phyloP scores from a whole-genome alignment of 2,329 filamentous ascomycete genomes.

The Calycina marina region DNA sequence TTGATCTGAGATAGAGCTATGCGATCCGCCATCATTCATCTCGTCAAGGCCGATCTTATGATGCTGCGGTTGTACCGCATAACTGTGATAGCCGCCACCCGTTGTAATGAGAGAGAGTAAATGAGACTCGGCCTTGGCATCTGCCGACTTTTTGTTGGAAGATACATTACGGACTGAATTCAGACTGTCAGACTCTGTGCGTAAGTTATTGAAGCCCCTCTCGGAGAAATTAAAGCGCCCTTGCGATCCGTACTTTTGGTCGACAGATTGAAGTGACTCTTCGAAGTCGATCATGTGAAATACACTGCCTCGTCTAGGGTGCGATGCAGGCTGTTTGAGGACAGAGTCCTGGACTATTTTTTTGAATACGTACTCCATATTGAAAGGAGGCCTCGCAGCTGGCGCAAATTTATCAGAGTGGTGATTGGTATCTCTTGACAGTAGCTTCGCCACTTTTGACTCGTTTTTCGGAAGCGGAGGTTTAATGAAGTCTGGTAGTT shows the following conservation, averaged over 20 bases:
- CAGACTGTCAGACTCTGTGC: conserved; percentile 6
- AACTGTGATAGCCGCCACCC: conserved; percentile 18
- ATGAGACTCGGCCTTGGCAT: conserved; percentile 4
- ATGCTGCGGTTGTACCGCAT: conserved; percentile 8
- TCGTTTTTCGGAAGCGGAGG: too few relatives aligned
- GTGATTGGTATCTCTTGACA: too few relatives aligned
- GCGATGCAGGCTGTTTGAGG: neutral
- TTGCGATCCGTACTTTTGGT: conserved; percentile 19
- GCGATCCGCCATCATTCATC: conserved; percentile 19
- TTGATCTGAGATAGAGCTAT: conserved; percentile 38
- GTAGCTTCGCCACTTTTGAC: too few relatives aligned
- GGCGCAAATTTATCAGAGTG: too few relatives aligned
- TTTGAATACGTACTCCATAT: conserved; percentile 19
- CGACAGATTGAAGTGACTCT: conserved; percentile 15
- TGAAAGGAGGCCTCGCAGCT: conserved; percentile 13
- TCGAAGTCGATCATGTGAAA: conserved; percentile 21
- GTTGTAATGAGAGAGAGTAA: conserved; percentile 30
- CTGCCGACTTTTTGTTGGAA: conserved; percentile 9
- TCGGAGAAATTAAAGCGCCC: conserved; percentile 18
- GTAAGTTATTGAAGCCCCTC: conserved; percentile 4
- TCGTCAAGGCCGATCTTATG: conserved; percentile 8
- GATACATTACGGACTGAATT: conserved; percentile 18
- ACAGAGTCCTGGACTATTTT: conserved; percentile 9
- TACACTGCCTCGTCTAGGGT: conserved; percentile 12
- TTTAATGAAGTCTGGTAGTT: too few relatives aligned